Evolutionary conservation across 2,329 filamentous ascomycete species (phyloP), one percentile per base, ranked within the genome.

Genomic region (Akanthomyces muscarius): DNA sequence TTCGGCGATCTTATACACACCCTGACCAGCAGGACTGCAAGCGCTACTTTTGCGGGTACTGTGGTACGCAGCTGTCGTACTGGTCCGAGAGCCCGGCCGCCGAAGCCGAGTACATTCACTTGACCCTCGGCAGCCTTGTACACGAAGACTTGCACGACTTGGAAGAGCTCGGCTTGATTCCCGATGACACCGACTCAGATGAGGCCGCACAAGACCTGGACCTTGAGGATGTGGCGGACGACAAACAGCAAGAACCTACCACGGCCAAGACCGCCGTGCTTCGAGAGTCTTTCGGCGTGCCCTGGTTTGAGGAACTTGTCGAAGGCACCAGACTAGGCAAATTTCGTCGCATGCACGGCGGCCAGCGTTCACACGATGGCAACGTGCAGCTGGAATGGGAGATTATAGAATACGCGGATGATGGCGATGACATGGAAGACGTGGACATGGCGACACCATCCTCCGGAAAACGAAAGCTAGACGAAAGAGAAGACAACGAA

Each of bases 31-130:
- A 82, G 58, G 77, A 83, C 69, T 80, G 85, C 1, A 86, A 89
- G 72, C 86, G 91, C 56, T 85, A 92, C 68, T 97, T 97, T 75
- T 97, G 93, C 76, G 93, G 93, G 28, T 96, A 90, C 78, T 97
- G 93, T 73, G 93, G 93, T 59, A 96, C 92, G 0, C 89, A 90
- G 14, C 79, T 97, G 61, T 89, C 89, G 0, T 91, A 89, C 69
- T 97, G 92, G 92, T 89, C 87, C 53, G 92, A 96, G 74, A 76
- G 85, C 28, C 89, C 90, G 0, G 78, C 75, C 0, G 81, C 80
- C 58, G 90, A 95, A 72, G 88, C 89, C 14, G 86, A 92, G 8
- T 94, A 85, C 72, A 92, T 97, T 77, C 88, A 87, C 64, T 79
- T 97, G 63, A 90, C 92, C 0, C 79, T 97, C n/a, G 91, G 91